Base-by-base conservation (phyloP, 139 green algal genomes). In the Auxenochlorella pyrenoidosa region DNA sequence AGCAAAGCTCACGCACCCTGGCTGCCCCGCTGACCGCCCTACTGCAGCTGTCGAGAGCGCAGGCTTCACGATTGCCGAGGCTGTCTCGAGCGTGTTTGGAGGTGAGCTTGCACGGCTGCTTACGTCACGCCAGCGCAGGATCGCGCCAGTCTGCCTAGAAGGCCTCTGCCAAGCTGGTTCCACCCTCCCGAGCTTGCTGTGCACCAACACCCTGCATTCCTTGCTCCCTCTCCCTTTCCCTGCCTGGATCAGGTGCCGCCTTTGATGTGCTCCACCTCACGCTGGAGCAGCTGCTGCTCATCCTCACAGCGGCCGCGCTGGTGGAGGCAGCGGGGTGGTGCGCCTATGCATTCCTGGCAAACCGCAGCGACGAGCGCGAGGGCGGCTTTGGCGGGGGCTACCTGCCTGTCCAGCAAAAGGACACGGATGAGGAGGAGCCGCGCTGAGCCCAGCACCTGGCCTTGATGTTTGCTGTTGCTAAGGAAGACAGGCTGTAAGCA, bases 31-130 rank as follows among this genome's bases (percentile, higher is more conserved):
- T 24, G 3, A 5, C 41, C 43, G 1, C 59, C 19, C 19, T 38
- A 19, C 22, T 44, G 75, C 75, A 51, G 90, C 92, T 8, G 26
- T 91, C 21, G 92, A 94, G 38, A 84, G 90, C 83, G 92, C 92
- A 18, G 34, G 84, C 5, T 94, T 86, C 84, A 91, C 89, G 18
- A 75, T 92, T 6, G 32, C 79, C 15, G 87, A 90, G 79, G 12
- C 72, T 3, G 12, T n/a, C 2, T 47, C 21, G 10, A 70, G 59
- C 59, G 4, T 88, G 73, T 65, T 77, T 60, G 59, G 58, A 66
- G 84, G 76, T 82, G 26, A 6, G 65, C 26, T 18, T 18, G 2
- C 26, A 36, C 2, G 22, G 26, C 22, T 72, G n/a, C n/a, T n/a
- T n/a, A n/a, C n/a, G n/a, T n/a, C n/a, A n/a, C n/a, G n/a, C n/a